Evolutionary conservation across 495 filamentous ascomycete species (phyloP), one percentile per base, ranked within the genome.

Genomic region (Talaromyces adpressus): DNA sequence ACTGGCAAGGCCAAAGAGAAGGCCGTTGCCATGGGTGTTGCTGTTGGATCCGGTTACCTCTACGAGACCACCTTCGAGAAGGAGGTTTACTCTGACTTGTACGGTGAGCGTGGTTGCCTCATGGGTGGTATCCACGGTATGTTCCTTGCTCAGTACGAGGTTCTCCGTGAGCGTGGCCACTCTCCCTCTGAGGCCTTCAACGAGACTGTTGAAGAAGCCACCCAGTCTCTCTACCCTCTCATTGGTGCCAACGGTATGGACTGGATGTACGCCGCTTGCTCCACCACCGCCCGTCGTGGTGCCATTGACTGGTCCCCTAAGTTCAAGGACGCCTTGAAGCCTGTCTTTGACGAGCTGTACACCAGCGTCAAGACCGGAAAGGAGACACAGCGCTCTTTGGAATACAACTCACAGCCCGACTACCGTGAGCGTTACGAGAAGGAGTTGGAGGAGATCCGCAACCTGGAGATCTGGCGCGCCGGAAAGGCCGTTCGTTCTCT

Each of bases 81-180:
- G 87, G 95, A 98, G 84, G 94, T 98, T 75, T 96, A 93, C 89
- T 97, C 92, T 58, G 95, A 98, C 80, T 85, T 98, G 65, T 97
- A 98, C 83, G 95, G 94, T 79, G 94, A 98, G 89, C 93, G 94
- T 81, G 94, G 95, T 75, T 98, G 95, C 85, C 83, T 98, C 69
- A 98, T 98, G 95, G 95, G 94, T 70, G 94, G 95, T 79, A 98
- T 98, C 81, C 95, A 98, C 85, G 94, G 94, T 80, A 98, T 98
- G 94, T 98, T 98, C 89, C 91, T 98, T 68, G 94, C 94, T 64
- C 94, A 98, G 85, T 98, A 98, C 84, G 95, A 98, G 85, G 94
- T 98, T 71, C 93, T 98, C 77, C 94, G 94, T 73, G 94, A 98
- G 86, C 85, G 89, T 68, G 94, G 94, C 78, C 94, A 98, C 87